Evolutionary conservation across 2,329 filamentous ascomycete species (phyloP).

Genomic region (Bipolaris cookei): DNA sequence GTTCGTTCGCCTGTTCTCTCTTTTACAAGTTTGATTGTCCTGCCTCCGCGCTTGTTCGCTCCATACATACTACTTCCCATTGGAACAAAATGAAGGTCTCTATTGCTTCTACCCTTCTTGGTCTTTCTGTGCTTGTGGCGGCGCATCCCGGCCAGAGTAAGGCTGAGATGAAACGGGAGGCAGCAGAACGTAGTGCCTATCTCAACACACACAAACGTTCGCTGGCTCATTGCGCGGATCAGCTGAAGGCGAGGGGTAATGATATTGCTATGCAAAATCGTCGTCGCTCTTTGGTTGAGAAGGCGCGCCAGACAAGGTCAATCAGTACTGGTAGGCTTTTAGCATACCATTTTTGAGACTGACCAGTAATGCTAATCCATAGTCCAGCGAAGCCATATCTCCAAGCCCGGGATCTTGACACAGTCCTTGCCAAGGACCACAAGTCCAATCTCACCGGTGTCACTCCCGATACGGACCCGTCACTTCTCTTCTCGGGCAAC

Average conservation of each 20-base stretch:
- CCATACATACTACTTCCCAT: background rate
- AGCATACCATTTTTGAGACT: background rate
- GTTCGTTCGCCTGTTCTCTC: background rate
- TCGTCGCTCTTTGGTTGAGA: constrained; percentile 49
- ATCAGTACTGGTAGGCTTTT: constrained; percentile 16
- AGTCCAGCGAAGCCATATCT: constrained; percentile 35
- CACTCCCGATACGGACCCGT: constrained; percentile 34
- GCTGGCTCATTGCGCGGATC: background rate
- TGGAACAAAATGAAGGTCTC: background rate
- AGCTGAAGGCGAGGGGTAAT: background rate
- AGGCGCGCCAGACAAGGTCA: constrained; percentile 49
- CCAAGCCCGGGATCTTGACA: constrained; percentile 37
- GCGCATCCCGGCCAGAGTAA: background rate
- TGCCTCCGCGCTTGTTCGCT: background rate
- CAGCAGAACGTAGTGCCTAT: background rate
- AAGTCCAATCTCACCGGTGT: constrained; percentile 39
- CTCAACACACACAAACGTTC: background rate
- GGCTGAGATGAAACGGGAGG: constrained; percentile 7
- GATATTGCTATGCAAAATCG: constrained; percentile 32
- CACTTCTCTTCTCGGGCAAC: constrained; percentile 41
- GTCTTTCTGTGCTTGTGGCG: background rate
- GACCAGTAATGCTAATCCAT: constrained; percentile 9
- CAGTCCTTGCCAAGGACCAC: constrained; percentile 39
- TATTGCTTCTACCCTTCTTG: background rate
- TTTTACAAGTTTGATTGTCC: background rate